Base-by-base conservation (phyloP, 495 filamentous ascomycete genomes). In the Daldinia bambusicola region DNA sequence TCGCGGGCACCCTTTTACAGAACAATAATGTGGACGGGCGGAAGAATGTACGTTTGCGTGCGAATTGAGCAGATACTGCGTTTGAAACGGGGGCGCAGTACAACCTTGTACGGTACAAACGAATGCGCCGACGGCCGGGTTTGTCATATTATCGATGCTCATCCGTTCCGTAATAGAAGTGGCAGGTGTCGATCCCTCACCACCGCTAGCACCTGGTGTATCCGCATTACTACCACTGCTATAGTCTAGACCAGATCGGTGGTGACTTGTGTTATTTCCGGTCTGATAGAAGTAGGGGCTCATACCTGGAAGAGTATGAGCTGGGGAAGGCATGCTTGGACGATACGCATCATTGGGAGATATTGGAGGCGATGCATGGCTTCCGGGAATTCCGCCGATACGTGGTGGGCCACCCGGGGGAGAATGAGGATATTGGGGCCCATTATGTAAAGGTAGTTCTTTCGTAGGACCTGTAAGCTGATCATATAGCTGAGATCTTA, bases 31-130 rank as follows among this genome's bases (percentile, higher is more conserved):
- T 14, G 94, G 94, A 38, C 95, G 86, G 64, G 87, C 90, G 68
- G 92, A 92, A 4, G 93, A 97, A 78, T 99, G 95, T 6, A 99
- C 96, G 76, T 98, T 99, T 53, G 91, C 91, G 79, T 99, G 96
- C n/a, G 96, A 99, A 76, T 95, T 97, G 62, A 86, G 66, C 48
- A 84, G 78, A 74, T 85, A 87, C 72, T 98, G 95, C 1, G 95
- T 98, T 79, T 97, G 94, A 74, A 99, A 99, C 5, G 95, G 92
- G 18, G 87, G 78, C 45, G 94, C 95, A 26, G 75, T 94, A 75
- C 95, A 99, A 9, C 90, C 92, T 50, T 32, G 71, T 16, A 61
- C 72, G 8, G 65, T 72, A 84, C 82, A 85, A 87, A 86, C n/a
- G 83, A 84, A 78, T 22, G 62, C 60, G 9, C 77, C 77, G 32